Evolutionary conservation across 768 basidiomycete genomes (phyloP).

Genomic region (Hemileccinum impolitum): DNA sequence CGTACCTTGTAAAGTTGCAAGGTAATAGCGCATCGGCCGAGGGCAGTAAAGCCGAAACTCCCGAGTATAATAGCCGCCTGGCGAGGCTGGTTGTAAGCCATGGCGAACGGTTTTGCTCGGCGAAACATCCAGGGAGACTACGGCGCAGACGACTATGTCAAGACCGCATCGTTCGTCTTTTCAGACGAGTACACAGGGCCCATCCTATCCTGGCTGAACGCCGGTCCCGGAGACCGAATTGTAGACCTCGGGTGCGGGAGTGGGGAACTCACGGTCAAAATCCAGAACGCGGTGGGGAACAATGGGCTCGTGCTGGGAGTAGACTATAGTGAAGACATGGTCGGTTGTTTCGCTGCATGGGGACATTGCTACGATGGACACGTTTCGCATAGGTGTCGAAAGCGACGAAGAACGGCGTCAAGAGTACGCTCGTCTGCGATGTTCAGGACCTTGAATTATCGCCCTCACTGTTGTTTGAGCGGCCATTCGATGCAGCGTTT

Average conservation of each 20-base stretch:
- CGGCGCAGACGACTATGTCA: slow-evolving; percentile 59
- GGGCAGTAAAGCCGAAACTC: slow-evolving; percentile 10
- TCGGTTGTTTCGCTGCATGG: slow-evolving; percentile 29
- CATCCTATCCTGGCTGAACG: slow-evolving; percentile 58
- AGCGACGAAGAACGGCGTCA: slow-evolving; percentile 45
- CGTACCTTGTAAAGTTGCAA: too few relatives aligned
- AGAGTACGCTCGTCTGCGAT: slow-evolving; percentile 50
- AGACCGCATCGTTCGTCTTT: slow-evolving; percentile 70
- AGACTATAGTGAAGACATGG: slow-evolving; percentile 74
- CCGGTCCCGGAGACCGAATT: slow-evolving; percentile 64
- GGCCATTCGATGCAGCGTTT: slow-evolving; percentile 71
- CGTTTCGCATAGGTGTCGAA: slow-evolving; percentile 45
- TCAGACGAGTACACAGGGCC: slow-evolving; percentile 43
- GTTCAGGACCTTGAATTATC: slow-evolving; percentile 46
- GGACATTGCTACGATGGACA: not conserved
- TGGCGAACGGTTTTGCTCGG: slow-evolving; percentile 6
- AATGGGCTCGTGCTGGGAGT: slow-evolving; percentile 63
- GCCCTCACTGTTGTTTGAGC: slow-evolving; percentile 24
- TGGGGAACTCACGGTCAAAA: slow-evolving; percentile 65
- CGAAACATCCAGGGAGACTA: slow-evolving; percentile 37
- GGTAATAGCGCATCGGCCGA: slow-evolving; percentile 20
- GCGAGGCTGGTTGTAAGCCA: not conserved
- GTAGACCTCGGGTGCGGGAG: slow-evolving; percentile 82
- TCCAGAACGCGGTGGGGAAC: slow-evolving; percentile 49
- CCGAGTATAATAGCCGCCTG: slow-evolving; percentile 2